Evolutionary conservation across 371 early-diverging fungal species (phyloP), one percentile per base, ranked within the genome.

Genomic region (Vavraia culicis): DNA sequence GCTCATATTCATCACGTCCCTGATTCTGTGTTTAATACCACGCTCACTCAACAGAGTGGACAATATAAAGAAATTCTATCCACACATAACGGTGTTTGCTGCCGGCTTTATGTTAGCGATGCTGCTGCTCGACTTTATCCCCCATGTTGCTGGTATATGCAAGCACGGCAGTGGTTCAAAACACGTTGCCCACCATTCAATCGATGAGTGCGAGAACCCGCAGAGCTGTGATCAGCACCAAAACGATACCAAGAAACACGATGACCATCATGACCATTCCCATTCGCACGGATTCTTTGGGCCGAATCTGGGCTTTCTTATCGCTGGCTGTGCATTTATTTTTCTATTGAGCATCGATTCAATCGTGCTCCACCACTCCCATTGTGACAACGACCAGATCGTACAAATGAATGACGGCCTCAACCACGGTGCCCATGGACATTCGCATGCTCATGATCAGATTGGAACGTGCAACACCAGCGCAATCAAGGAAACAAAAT

Each of bases 51-150:
- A 34, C 18, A 40, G 41, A 47, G 13, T 50, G 16, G 36, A 44
- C 37, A 13, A 9, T 0, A 14, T 61, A 10, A 47, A 49, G 33
- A 51, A 23, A 27, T 20, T 52, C 7, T 56, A 49, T 49, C 62
- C 62, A 3, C 48, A 45, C 42, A 1, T 53, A 8, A 61, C 54
- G 21, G 13, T 61, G 10, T n/a, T 56, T 20, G 53, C 68, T 1
- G 64, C 64, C 27, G 68, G 68, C 8, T 52, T 68, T 33, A 20
- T 68, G 14, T 48, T 68, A 32, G 54, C 58, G 0, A 58, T 64
- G 19, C 37, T 62, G 10, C 50, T 68, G 19, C 31, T 59, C 15
- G 64, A 64, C 34, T 55, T 68, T 42, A 64, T 64, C 13, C 68
- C 68, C 3, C 64, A 68, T 35, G 55, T 57, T 8, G 14, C 42